Conservation (phyloP, 306 rosid genomes). For the Ormosia semicastrata region DNA sequence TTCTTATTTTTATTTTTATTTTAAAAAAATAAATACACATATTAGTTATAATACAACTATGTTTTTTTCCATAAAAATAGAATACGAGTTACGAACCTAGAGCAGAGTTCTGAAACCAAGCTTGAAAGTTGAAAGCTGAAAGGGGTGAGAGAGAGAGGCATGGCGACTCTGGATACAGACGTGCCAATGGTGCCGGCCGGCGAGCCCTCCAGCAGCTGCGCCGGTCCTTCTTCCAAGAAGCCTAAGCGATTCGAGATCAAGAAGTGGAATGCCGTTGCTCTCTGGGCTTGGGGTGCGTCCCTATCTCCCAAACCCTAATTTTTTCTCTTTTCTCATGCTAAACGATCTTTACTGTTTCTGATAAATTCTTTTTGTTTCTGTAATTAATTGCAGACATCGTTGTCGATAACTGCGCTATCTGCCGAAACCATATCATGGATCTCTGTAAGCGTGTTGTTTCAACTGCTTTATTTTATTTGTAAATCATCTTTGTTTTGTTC, state of each 20-base stretch:
- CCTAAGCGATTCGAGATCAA: slow-evolving; percentile 83
- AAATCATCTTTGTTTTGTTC: background rate
- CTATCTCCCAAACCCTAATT: slow-evolving; percentile 31
- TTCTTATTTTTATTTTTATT: too few relatives aligned
- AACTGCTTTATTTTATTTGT: background rate
- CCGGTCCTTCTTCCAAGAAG: slow-evolving; percentile 59
- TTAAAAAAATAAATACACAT: too few relatives aligned
- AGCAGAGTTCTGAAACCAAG: background rate
- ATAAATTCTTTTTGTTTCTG: background rate
- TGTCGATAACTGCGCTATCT: slow-evolving; percentile 92
- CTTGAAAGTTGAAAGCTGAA: background rate
- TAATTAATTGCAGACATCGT: slow-evolving; percentile 64
- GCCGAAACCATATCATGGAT: slow-evolving; percentile 94
- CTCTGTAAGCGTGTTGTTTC: slow-evolving; percentile 53
- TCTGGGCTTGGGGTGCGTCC: slow-evolving; percentile 89
- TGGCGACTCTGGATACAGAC: slow-evolving; percentile 75
- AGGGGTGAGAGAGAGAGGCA: background rate
- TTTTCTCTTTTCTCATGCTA: background rate
- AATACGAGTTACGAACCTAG: too few relatives aligned
- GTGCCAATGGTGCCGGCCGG: slow-evolving; percentile 71
- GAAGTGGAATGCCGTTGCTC: slow-evolving; percentile 91
- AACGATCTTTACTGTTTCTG: background rate
- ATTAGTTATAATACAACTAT: too few relatives aligned
- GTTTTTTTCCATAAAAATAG: too few relatives aligned
- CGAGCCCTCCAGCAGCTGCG: slow-evolving; percentile 52